Evolutionary conservation across 2,329 filamentous ascomycete genomes (phyloP).

Genomic region (Aspergillus sp.): DNA sequence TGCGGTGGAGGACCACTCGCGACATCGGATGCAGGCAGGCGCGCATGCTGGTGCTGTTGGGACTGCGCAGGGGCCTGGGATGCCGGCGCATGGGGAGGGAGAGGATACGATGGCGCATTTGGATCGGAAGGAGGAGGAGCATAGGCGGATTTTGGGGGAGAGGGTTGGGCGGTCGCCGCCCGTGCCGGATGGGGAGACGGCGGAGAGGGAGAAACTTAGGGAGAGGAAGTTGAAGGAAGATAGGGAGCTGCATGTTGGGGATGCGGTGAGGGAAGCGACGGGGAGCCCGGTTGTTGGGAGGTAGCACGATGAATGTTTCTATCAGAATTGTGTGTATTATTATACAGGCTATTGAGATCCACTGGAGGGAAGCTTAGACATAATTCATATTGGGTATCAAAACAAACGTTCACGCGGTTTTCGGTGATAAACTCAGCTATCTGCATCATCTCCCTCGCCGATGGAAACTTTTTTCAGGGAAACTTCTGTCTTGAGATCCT

Average conservation of each 20-base stretch:
- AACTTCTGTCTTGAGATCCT: constrained; percentile 45
- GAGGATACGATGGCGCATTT: constrained; percentile 31
- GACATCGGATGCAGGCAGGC: constrained; percentile 29
- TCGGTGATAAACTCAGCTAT: constrained; percentile 22
- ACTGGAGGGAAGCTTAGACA: neutral
- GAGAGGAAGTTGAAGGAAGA: constrained; percentile 28
- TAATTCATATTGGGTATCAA: constrained; percentile 16
- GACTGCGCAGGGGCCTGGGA: constrained; percentile 27
- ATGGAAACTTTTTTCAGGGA: constrained; percentile 45
- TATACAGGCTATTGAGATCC: constrained; percentile 1
- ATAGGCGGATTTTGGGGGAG: constrained; percentile 32
- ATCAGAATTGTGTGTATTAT: neutral
- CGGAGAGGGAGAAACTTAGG: constrained; percentile 26
- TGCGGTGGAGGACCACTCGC: constrained; percentile 24
- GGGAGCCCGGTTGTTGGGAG: constrained; percentile 28
- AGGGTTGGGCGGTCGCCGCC: constrained; percentile 23
- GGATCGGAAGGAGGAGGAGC: constrained; percentile 35
- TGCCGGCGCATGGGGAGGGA: constrained; percentile 34
- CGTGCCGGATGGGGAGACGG: constrained; percentile 19
- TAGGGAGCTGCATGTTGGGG: constrained; percentile 29
- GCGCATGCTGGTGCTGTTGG: constrained; percentile 38
- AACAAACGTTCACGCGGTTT: neutral
- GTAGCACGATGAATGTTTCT: constrained; percentile 14
- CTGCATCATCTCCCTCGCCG: constrained; percentile 36
- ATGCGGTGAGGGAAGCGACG: constrained; percentile 27